Conservation (phyloP, 345 rosid genomes). For the Arabidopsis arenosa region DNA sequence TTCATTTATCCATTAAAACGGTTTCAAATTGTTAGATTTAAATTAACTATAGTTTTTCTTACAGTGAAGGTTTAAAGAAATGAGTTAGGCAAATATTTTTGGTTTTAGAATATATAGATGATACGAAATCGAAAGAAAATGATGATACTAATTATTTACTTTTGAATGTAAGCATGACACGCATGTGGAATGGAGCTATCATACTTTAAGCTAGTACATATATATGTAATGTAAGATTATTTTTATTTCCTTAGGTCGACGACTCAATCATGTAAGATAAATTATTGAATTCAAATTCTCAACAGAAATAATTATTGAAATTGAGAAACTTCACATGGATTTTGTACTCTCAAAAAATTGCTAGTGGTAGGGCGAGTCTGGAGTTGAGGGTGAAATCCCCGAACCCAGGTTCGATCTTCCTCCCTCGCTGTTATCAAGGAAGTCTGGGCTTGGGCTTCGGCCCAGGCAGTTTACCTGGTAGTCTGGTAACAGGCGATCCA, state of each 20-base stretch:
- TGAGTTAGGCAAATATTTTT: neutral
- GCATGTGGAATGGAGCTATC: conserved; percentile 35
- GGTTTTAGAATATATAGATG: neutral
- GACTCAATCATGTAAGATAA: conserved; percentile 31
- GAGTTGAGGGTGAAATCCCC: no score
- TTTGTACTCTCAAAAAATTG: conserved; percentile 9
- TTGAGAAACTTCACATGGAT: conserved; percentile 12
- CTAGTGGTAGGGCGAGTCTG: no score
- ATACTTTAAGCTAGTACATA: conserved; percentile 12
- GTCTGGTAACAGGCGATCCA: no score
- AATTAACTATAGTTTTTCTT: no score
- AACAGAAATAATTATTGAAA: conserved; percentile 22
- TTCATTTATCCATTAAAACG: neutral
- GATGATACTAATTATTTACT: conserved; percentile 12
- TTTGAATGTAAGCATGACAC: conserved; percentile 28
- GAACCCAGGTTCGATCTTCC: no score
- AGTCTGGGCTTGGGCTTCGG: no score
- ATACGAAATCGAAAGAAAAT: neutral
- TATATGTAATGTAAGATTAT: neutral
- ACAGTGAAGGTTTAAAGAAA: no score
- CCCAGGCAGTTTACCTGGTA: no score
- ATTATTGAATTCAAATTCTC: conserved; percentile 8
- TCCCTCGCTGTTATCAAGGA: no score
- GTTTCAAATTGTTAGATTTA: no score
- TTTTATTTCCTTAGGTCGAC: conserved; percentile 10